Percentiles rank a stretch among this genome's conserved stretches.
Conservation (phyloP, 2,329 filamentous ascomycete species). For the Arthrobotrys sinensis region DNA sequence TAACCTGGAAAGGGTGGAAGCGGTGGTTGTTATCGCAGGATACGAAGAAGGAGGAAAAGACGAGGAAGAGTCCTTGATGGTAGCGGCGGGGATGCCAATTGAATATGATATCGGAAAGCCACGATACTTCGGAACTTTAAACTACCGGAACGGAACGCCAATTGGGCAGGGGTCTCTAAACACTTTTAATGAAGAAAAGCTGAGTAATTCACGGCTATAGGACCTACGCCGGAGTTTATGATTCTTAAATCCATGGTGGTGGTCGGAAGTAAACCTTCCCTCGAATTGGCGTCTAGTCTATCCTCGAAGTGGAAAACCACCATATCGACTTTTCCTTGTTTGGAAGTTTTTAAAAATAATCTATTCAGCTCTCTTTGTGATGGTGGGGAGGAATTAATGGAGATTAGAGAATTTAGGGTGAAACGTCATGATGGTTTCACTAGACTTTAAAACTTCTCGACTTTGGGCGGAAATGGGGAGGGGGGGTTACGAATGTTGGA, state of each 20-base stretch:
- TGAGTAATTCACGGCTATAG: constrained; percentile 49
- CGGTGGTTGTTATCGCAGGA: neutral
- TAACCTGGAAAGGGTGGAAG: constrained; percentile 43
- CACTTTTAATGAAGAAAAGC: neutral
- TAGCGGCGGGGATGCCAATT: neutral
- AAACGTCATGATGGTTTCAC: constrained; percentile 6
- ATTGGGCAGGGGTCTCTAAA: no score
- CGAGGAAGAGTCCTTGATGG: neutral
- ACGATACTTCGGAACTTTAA: no score
- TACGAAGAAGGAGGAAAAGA: neutral
- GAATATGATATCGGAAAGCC: neutral
- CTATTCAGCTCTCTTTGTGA: no score
- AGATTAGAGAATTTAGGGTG: neutral
- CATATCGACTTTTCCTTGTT: neutral
- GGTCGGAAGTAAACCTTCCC: neutral
- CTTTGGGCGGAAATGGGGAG: neutral
- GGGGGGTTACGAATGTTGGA: neutral
- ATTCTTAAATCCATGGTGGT: neutral
- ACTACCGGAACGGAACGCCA: no score
- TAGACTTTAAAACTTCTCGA: neutral
- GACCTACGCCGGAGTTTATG: constrained; percentile 20
- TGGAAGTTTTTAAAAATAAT: neutral
- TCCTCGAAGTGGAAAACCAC: neutral
- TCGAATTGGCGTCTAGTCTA: neutral
- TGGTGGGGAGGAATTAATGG: constrained; percentile 12